phyloP scores from a whole-genome alignment of 2,329 filamentous ascomycete species.

The Colletotrichum tanaceti region DNA sequence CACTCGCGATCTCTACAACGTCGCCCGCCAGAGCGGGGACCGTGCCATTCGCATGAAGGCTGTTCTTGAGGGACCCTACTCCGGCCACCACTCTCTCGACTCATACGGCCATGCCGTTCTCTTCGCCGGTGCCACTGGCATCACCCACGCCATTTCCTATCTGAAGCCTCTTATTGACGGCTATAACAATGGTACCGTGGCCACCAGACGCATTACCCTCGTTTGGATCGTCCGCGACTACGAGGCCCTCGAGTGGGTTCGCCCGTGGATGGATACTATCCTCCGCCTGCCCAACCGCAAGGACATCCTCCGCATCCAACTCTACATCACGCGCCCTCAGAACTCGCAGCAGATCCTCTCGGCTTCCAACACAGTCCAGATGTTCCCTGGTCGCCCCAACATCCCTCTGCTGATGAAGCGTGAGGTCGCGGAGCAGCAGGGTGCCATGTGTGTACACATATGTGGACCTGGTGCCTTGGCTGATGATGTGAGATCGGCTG shows the following conservation, averaged over 20 bases:
- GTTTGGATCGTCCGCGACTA: slow-evolving; percentile 94
- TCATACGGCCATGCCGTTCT: slow-evolving; percentile 94
- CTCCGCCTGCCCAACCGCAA: slow-evolving; percentile 83
- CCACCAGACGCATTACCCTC: slow-evolving; percentile 83
- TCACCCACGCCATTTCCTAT: slow-evolving; percentile 94
- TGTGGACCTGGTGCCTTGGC: slow-evolving; percentile 81
- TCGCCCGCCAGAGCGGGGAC: slow-evolving; percentile 66
- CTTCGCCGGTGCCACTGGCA: slow-evolving; percentile 92
- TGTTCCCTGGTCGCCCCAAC: slow-evolving; percentile 91
- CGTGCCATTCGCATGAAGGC: slow-evolving; percentile 73
- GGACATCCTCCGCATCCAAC: slow-evolving; percentile 84
- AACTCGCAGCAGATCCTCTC: slow-evolving; percentile 84
- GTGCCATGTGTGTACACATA: slow-evolving; percentile 88
- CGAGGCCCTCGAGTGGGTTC: slow-evolving; percentile 92
- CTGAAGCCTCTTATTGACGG: slow-evolving; percentile 80
- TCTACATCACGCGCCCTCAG: slow-evolving; percentile 91
- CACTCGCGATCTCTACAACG: slow-evolving; percentile 83
- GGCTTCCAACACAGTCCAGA: slow-evolving; percentile 83
- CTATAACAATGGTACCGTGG: slow-evolving; percentile 76
- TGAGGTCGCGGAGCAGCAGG: slow-evolving; percentile 84
- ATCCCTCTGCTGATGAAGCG: slow-evolving; percentile 81
- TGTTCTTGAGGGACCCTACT: slow-evolving; percentile 90
- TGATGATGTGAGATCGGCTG: slow-evolving; percentile 79
- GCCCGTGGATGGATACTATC: slow-evolving; percentile 82
- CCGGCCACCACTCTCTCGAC: slow-evolving; percentile 83